Percentiles rank a stretch among this genome's conserved stretches.
phyloP scores from a whole-genome alignment of 345 rosid genomes.

The Isatis tinctoria region DNA sequence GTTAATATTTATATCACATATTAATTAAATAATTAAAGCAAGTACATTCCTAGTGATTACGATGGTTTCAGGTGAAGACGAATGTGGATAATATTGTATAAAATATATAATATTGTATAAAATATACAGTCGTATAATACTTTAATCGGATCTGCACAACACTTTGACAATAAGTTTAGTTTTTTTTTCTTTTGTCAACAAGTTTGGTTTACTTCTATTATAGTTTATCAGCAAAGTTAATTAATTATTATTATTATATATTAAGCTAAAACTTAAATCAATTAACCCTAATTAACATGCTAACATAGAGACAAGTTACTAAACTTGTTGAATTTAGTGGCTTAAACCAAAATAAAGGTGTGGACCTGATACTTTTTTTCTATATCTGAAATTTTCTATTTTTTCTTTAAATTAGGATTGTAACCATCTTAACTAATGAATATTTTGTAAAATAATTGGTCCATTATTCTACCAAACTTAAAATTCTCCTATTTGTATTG shows the following conservation, averaged over 20 bases:
- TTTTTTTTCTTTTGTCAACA: not conserved
- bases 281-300: not conserved
- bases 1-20: not conserved
- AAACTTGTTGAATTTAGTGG: not conserved
- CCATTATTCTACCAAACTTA: not conserved
- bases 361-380: not conserved
- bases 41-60: slow-evolving; percentile 10
- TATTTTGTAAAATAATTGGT: not conserved
- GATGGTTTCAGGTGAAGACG: not conserved
- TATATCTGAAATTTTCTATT: not conserved
- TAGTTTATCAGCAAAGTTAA: not conserved
- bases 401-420: not conserved
- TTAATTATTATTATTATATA: not conserved
- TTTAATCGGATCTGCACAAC: not conserved
- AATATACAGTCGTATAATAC: not conserved
- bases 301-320: not conserved
- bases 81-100: not conserved
- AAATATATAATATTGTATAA: no score
- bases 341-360: not conserved
- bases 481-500: not conserved
- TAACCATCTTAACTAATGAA: not conserved
- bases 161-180: not conserved
- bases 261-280: not conserved
- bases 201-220: not conserved
- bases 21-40: slow-evolving; percentile 6